Conservation (phyloP, 495 filamentous ascomycete genomes). For the Penicillium psychrofluorescens region DNA sequence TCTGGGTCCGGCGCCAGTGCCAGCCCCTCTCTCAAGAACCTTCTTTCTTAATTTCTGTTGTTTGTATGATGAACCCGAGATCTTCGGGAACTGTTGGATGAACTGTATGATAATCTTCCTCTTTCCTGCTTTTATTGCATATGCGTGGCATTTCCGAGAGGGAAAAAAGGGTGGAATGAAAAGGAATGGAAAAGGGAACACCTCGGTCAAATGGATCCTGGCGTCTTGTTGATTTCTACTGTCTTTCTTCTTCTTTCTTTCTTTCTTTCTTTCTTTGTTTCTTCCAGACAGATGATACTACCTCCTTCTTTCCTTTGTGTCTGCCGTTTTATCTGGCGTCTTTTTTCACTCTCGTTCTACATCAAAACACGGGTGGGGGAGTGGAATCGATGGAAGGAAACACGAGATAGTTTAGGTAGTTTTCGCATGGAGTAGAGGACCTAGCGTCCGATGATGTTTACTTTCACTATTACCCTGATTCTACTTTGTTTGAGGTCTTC, state of each 20-base stretch:
- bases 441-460: slow-evolving; percentile 15
- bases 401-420: slow-evolving; percentile 10
- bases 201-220: neutral
- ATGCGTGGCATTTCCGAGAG: slow-evolving; percentile 8
- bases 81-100: neutral
- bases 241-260: slow-evolving; percentile 2
- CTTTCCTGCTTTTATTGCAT: slow-evolving; percentile 17
- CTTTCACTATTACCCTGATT: neutral
- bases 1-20: slow-evolving; percentile 53
- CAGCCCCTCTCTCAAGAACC: slow-evolving; percentile 67
- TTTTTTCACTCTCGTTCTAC: too few relatives aligned
- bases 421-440: slow-evolving; percentile 16
- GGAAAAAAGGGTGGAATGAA: too few relatives aligned
- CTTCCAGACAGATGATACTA: slow-evolving; percentile 2
- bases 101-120: slow-evolving; percentile 21
- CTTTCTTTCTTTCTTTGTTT: slow-evolving; percentile 2
- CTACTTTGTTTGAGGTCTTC: neutral
- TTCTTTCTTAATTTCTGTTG: slow-evolving; percentile 48
- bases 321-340: slow-evolving; percentile 2
- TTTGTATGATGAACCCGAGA: slow-evolving; percentile 1
- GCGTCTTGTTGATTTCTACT: slow-evolving; percentile 4
- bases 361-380: too few relatives aligned
- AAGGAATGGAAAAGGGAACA: too few relatives aligned
- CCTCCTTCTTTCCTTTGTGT: slow-evolving; percentile 14
- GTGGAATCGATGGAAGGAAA: slow-evolving; percentile 9